Conservation (phyloP, 2,329 filamentous ascomycete species). For the Colletotrichum sp. region DNA sequence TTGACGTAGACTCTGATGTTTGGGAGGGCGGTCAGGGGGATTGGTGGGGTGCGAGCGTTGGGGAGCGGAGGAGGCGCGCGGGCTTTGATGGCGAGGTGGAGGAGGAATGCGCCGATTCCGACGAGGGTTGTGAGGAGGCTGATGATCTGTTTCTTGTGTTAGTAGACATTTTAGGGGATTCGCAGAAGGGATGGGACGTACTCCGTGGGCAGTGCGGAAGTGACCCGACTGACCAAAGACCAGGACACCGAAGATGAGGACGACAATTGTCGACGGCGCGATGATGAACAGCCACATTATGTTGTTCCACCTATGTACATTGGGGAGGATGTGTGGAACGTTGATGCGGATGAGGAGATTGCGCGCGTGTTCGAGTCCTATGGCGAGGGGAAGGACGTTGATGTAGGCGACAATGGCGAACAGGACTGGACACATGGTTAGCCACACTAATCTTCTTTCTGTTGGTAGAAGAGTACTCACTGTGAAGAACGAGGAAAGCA, state of each 20-base stretch:
- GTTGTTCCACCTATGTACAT: slow-evolving; percentile 25
- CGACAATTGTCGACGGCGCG: slow-evolving; percentile 25
- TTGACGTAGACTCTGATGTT: slow-evolving; percentile 25
- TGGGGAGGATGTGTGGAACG: slow-evolving; percentile 25
- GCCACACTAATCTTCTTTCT: not conserved
- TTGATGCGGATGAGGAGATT: slow-evolving; percentile 29
- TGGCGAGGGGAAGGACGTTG: slow-evolving; percentile 28
- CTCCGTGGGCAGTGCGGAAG: slow-evolving; percentile 32
- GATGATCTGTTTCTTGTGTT: slow-evolving; percentile 26
- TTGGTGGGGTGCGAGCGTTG: not conserved
- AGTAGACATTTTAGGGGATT: not conserved
- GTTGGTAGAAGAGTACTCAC: slow-evolving; percentile 15
- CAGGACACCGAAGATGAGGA: slow-evolving; percentile 32
- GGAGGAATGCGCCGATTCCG: slow-evolving; percentile 25
- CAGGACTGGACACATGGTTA: slow-evolving; percentile 19
- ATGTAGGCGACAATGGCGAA: slow-evolving; percentile 28
- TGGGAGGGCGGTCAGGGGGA: not conserved
- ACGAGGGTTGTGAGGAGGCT: slow-evolving; percentile 30
- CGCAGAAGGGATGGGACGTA: slow-evolving; percentile 19
- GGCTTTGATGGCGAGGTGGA: slow-evolving; percentile 29
- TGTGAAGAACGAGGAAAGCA: slow-evolving; percentile 27
- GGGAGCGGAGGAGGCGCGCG: not conserved
- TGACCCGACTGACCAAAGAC: slow-evolving; percentile 25
- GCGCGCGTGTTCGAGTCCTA: slow-evolving; percentile 30
- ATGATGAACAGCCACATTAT: slow-evolving; percentile 31